Evolutionary conservation across 2,329 filamentous ascomycete species (phyloP).

Genomic region (Alternaria brassicae): DNA sequence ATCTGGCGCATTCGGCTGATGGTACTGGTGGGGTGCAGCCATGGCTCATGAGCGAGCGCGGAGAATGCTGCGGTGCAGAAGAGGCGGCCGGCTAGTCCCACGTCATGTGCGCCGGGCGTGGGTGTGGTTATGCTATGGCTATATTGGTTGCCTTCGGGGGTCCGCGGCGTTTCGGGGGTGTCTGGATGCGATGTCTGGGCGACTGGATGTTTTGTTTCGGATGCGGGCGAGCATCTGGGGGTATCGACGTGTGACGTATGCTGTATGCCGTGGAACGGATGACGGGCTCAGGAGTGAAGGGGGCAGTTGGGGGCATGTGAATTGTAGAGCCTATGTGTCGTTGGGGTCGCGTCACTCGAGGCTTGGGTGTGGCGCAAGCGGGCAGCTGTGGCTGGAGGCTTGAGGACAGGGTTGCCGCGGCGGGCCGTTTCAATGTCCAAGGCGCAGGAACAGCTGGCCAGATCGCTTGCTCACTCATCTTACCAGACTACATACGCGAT

Average conservation of each 20-base stretch:
- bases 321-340: conserved; percentile 2
- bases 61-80: conserved; percentile 11
- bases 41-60: conserved; percentile 50
- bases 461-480: conserved; percentile 17
- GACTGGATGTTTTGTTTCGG: conserved; percentile 23
- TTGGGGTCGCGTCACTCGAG: conserved; percentile 8
- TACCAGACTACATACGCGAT: conserved; percentile 27
- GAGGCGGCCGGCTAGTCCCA: conserved; percentile 8
- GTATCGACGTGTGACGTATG: background rate
- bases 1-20: conserved; percentile 67
- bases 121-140: conserved; percentile 8
- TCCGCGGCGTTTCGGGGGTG: conserved; percentile 30
- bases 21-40: conserved; percentile 56
- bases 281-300: background rate
- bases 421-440: conserved; percentile 14
- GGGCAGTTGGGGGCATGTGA: background rate
- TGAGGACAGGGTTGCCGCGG: conserved; percentile 14
- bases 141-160: conserved; percentile 29
- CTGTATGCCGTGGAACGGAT: background rate
- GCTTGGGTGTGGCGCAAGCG: conserved; percentile 12
- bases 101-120: conserved; percentile 20
- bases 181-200: conserved; percentile 19
- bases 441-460: conserved; percentile 41
- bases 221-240: background rate
- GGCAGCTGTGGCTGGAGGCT: conserved; percentile 8